A percentile compares a stretch with the other conserved stretches of the same genome.
phyloP scores from a whole-genome alignment of 352 stramenopile species.

The Pythium plurisporium region DNA sequence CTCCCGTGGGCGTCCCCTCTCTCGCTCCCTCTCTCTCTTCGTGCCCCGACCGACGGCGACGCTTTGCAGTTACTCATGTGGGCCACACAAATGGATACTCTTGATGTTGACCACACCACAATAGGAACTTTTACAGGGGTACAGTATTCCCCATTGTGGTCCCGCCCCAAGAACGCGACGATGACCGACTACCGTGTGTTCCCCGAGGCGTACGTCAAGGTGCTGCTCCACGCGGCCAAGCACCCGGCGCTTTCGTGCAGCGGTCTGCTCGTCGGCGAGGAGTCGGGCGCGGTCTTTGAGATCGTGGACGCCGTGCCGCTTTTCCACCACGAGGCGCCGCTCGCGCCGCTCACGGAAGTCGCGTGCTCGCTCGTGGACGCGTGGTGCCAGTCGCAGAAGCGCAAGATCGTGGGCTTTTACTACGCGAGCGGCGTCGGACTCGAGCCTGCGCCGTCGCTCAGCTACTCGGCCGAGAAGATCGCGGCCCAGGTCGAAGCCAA shows the following conservation, averaged over 20 bases:
- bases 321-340: slow-evolving; percentile 71
- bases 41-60: slow-evolving; percentile 8
- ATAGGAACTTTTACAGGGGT: background rate
- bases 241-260: slow-evolving; percentile 38
- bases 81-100: slow-evolving; percentile 16
- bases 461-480: slow-evolving; percentile 54
- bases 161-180: slow-evolving; percentile 4
- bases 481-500: slow-evolving; percentile 65
- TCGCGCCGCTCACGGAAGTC: slow-evolving; percentile 60
- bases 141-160: background rate
- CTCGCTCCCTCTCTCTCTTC: background rate
- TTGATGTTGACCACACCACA: slow-evolving; percentile 14
- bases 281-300: slow-evolving; percentile 38
- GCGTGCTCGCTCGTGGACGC: slow-evolving; percentile 67
- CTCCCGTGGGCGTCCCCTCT: no score
- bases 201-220: slow-evolving; percentile 65
- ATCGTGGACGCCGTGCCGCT: slow-evolving; percentile 66
- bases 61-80: slow-evolving; percentile 10
- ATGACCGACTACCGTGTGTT: slow-evolving; percentile 68
- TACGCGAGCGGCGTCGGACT: slow-evolving; percentile 34
- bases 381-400: slow-evolving; percentile 36
- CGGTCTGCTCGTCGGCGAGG: slow-evolving; percentile 57
- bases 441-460: slow-evolving; percentile 34
- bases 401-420: slow-evolving; percentile 70
- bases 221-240: slow-evolving; percentile 70